A percentile compares a stretch with the other conserved stretches of the same genome.
These are phyloP conservation scores for Umbelopsis sp. DNA, from an alignment of 371 early-diverging fungal species.

Conservation along the genomic window DNA sequence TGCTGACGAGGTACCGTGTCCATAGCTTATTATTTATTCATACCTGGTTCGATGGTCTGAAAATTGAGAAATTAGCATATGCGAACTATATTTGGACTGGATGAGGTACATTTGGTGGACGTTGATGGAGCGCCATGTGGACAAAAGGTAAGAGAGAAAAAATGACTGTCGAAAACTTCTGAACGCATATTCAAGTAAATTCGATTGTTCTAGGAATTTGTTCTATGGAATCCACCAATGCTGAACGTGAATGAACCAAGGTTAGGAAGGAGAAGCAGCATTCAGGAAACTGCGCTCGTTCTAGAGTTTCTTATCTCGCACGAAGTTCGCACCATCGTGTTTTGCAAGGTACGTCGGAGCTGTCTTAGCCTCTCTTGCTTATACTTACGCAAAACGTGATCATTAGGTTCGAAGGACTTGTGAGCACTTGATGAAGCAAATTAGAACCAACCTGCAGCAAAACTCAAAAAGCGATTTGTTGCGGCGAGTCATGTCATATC, in stretches of 20 bases:
- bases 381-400: not conserved
- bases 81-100: slow-evolving; percentile 41
- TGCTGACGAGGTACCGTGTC: slow-evolving; percentile 45
- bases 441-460: slow-evolving; percentile 39
- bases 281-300: slow-evolving; percentile 39
- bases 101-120: slow-evolving; percentile 32
- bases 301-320: slow-evolving; percentile 40
- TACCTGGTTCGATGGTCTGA: not conserved
- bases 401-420: slow-evolving; percentile 45
- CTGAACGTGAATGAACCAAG: slow-evolving; percentile 22
- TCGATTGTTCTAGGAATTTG: slow-evolving; percentile 28
- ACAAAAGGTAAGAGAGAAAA: slow-evolving; percentile 30
- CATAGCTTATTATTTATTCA: not conserved
- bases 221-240: slow-evolving; percentile 47
- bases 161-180: not conserved
- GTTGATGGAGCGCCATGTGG: slow-evolving; percentile 53
- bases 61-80: slow-evolving; percentile 41
- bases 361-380: not conserved
- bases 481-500: slow-evolving; percentile 55
- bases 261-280: slow-evolving; percentile 27
- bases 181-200: not conserved
- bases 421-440: slow-evolving; percentile 50
- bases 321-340: slow-evolving; percentile 50
- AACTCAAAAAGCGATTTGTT: slow-evolving; percentile 30
- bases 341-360: slow-evolving; percentile 43